Base-by-base conservation (phyloP, 2,329 filamentous ascomycete species). In the Periconia sp. region DNA sequence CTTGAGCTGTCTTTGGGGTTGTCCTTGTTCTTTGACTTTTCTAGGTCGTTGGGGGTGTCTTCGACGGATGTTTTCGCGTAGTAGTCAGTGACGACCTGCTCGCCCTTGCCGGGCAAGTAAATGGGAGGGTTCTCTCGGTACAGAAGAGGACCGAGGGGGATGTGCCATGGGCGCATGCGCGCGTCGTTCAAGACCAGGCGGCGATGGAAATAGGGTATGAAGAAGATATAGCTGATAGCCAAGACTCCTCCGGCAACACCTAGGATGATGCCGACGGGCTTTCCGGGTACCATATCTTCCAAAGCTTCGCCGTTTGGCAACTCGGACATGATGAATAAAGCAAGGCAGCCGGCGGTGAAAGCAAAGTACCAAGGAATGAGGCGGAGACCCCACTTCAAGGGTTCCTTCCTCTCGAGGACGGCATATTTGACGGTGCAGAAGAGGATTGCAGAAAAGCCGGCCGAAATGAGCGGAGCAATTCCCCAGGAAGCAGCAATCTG, bases 321-420 rank as follows among this genome's bases (percentile, higher is more conserved):
- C 57, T 77, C 73, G 57, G 78, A 71, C 45, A 87, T 76, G 55
- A 89, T 82, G 55, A 87, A 81, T 68, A 89, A 73, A 6, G 78
- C 77, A 41, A 79, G 75, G 47, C 81, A 68, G 23, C 69, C 77
- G 42, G 74, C 77, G 0, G 79, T 79, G 47, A 78, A 62, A 35
- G 77, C 72, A 48, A 81, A 74, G 63, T 79, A 82, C 62, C 76
- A 68, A 2, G 79, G 77, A 40, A 78, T 75, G 45, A 78, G 66
- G 46, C 72, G 74, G 61, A 82, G 70, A 8, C 73, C 77, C 74
- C 76, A 79, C 45, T 76, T 76, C 46, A 81, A 70, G 0, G 78
- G 71, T 48, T 81, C 77, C 17, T 65, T 64, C 52, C 79, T 74
- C 56, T 79, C 72, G 44, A 80, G 77, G 2, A 82, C 78, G 7